These are phyloP conservation scores for Neodidymelliopsis sp. DNA, from an alignment of 2,329 filamentous ascomycete genomes.

Conservation along the genomic window DNA sequence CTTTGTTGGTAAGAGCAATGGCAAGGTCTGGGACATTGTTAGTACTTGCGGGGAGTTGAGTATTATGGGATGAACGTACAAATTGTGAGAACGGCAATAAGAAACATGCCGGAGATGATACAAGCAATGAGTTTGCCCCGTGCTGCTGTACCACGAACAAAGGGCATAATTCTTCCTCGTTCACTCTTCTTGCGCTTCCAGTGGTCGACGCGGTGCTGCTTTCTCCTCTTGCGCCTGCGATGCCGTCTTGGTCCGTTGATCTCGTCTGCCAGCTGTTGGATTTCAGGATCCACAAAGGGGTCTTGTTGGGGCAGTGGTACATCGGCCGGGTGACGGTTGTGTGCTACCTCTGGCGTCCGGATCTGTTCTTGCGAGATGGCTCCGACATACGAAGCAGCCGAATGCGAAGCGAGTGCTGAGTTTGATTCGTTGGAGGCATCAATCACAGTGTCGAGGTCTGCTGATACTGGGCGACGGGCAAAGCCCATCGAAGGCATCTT, in stretches of 20 bases:
- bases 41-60: conserved; percentile 4
- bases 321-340: conserved; percentile 44
- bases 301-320: conserved; percentile 29
- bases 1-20: conserved; percentile 70
- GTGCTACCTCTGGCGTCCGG: conserved; percentile 29
- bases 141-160: conserved; percentile 36
- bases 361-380: conserved; percentile 38
- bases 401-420: conserved; percentile 45
- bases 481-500: conserved; percentile 45
- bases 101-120: conserved; percentile 70
- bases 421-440: conserved; percentile 37
- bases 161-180: conserved; percentile 26
- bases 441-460: conserved; percentile 32
- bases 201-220: conserved; percentile 30
- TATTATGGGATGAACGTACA: conserved; percentile 62
- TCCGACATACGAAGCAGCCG: conserved; percentile 45
- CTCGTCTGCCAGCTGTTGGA: conserved; percentile 57
- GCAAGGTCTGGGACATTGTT: conserved; percentile 68
- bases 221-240: conserved; percentile 44
- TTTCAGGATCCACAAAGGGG: conserved; percentile 54
- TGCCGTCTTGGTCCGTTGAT: conserved; percentile 51
- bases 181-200: conserved; percentile 41
- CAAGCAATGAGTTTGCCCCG: conserved; percentile 52
- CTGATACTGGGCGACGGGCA: conserved; percentile 38
- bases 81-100: conserved; percentile 65